phyloP scores from a whole-genome alignment of 2,329 filamentous ascomycete genomes.

The Sordariomycetes sp. region DNA sequence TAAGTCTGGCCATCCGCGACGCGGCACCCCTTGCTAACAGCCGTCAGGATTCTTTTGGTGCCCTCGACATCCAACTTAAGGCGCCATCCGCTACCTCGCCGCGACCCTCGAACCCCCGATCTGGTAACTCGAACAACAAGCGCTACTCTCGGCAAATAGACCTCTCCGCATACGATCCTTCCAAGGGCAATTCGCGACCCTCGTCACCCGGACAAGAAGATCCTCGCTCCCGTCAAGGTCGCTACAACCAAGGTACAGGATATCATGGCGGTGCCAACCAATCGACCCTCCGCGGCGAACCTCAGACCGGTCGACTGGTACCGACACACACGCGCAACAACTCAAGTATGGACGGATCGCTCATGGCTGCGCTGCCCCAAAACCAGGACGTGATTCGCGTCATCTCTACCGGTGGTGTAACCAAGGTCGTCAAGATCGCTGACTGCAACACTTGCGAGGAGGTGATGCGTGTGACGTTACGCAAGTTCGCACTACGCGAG shows the following conservation, averaged over 20 bases:
- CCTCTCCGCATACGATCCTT: slow-evolving; percentile 27
- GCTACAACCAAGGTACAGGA: slow-evolving; percentile 46
- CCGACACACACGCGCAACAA: slow-evolving; percentile 67
- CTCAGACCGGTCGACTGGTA: slow-evolving; percentile 53
- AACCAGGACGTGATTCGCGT: slow-evolving; percentile 87
- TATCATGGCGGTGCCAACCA: slow-evolving; percentile 28
- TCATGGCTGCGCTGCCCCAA: slow-evolving; percentile 76
- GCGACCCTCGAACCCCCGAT: slow-evolving; percentile 52
- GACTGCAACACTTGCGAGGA: slow-evolving; percentile 88
- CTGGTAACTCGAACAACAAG: slow-evolving; percentile 41
- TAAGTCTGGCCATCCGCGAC: slow-evolving; percentile 26
- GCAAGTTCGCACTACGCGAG: slow-evolving; percentile 81
- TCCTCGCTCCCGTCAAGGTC: slow-evolving; percentile 40
- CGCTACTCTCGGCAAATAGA: slow-evolving; percentile 57
- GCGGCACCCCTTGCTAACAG: too few species aligned
- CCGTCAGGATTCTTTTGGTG: slow-evolving; percentile 81
- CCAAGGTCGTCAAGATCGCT: slow-evolving; percentile 88
- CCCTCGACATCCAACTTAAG: slow-evolving; percentile 56
- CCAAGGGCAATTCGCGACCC: slow-evolving; percentile 23
- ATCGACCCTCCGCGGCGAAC: slow-evolving; percentile 45
- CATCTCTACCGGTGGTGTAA: slow-evolving; percentile 84
- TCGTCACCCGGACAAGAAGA: slow-evolving; percentile 31
- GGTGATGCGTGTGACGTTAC: slow-evolving; percentile 79
- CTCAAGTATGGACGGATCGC: slow-evolving; percentile 75
- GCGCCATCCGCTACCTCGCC: slow-evolving; percentile 27